Conservation (phyloP, 2,329 filamentous ascomycete species). For the Thermothelomyces thermophilus region DNA sequence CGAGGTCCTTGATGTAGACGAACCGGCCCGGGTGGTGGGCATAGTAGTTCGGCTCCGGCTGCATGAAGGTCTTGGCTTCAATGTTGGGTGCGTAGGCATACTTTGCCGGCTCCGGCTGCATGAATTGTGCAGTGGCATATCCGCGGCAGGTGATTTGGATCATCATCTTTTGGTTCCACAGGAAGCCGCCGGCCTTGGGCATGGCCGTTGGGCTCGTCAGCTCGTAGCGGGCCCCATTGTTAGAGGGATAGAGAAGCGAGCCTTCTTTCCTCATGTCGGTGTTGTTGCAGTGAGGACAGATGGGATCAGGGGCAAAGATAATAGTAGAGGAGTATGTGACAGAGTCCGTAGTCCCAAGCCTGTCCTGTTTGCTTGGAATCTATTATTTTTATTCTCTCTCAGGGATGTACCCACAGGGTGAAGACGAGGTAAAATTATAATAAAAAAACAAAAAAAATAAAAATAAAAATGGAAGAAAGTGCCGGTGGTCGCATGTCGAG, state of each 20-base stretch:
- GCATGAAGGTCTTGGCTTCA: slow-evolving; percentile 55
- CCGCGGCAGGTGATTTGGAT: slow-evolving; percentile 53
- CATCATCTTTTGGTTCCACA: slow-evolving; percentile 58
- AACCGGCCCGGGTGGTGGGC: slow-evolving; percentile 53
- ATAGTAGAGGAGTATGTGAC: neutral
- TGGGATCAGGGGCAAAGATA: neutral
- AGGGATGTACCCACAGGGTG: neutral
- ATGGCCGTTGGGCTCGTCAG: slow-evolving; percentile 48
- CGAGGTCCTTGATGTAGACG: slow-evolving; percentile 53
- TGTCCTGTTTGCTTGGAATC: neutral
- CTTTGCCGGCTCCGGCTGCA: slow-evolving; percentile 55
- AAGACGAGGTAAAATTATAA: neutral
- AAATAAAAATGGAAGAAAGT: neutral
- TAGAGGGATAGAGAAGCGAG: slow-evolving; percentile 35
- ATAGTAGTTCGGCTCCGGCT: slow-evolving; percentile 54
- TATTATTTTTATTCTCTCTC: neutral
- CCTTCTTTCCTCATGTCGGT: slow-evolving; percentile 23
- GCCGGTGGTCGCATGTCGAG: neutral
- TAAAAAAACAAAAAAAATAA: too few relatives aligned
- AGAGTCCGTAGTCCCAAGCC: neutral
- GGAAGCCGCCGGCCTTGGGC: slow-evolving; percentile 49
- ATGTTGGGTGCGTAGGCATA: slow-evolving; percentile 53
- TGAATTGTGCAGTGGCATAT: slow-evolving; percentile 53
- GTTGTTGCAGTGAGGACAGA: neutral
- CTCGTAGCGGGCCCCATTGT: slow-evolving; percentile 48